phyloP scores from a whole-genome alignment of 768 basidiomycete species.

The Tubosaeta sp. region DNA sequence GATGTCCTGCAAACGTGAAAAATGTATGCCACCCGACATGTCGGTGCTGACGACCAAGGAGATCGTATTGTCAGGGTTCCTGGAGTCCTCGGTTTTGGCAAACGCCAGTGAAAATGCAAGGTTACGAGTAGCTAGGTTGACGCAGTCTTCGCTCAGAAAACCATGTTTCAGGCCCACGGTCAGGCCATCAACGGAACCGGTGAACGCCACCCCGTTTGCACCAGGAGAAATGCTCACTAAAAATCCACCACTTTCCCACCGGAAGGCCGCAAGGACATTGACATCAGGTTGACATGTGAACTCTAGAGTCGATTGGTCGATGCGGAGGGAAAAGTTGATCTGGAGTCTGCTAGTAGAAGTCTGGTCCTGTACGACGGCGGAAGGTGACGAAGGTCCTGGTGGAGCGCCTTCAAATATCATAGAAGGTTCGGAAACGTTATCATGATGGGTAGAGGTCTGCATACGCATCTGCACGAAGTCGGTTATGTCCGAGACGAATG shows the following conservation, averaged over 20 bases:
- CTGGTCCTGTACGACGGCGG: constrained; percentile 14
- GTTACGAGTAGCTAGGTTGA: constrained; percentile 76
- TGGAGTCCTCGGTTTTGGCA: constrained; percentile 43
- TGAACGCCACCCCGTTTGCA: constrained; percentile 65
- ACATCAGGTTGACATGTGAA: constrained; percentile 89
- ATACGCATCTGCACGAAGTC: constrained; percentile 66
- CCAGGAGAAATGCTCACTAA: constrained; percentile 74
- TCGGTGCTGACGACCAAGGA: constrained; percentile 84
- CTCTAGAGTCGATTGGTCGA: constrained; percentile 83
- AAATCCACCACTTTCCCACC: constrained; percentile 96
- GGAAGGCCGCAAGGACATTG: constrained; percentile 82
- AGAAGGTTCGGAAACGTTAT: constrained; percentile 18
- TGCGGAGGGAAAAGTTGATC: constrained; percentile 83
- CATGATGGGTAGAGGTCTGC: constrained; percentile 42
- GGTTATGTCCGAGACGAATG: constrained; percentile 78
- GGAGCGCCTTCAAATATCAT: constrained; percentile 3
- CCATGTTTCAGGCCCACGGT: constrained; percentile 81
- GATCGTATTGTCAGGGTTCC: constrained; percentile 46
- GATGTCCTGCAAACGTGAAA: constrained; percentile 87
- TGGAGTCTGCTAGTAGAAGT: constrained; percentile 46
- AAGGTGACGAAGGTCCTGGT: constrained; percentile 14
- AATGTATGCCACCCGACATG: constrained; percentile 70
- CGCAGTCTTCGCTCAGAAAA: constrained; percentile 78
- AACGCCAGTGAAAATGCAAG: constrained; percentile 75
- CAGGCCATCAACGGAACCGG: constrained; percentile 77